Evolutionary conservation across 495 filamentous ascomycete species (phyloP), one percentile per base, ranked within the genome.

Genomic region (Lineolata rhizophorae): DNA sequence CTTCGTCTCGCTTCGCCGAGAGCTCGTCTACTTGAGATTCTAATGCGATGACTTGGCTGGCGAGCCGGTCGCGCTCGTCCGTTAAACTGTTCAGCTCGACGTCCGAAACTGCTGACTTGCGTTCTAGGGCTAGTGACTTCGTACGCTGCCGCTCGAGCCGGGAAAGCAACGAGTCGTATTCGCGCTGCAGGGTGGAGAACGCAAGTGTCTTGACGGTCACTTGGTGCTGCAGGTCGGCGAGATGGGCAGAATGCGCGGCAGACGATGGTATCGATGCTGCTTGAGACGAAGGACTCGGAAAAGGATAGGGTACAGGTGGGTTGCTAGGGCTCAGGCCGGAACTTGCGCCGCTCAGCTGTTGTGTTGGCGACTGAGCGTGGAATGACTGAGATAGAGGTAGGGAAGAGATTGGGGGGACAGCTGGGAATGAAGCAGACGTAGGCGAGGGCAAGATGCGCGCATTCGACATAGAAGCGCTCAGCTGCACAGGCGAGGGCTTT

Each of bases 151-250:
- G 54, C 14, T 53, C 49, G n/a, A 54, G 54, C 16, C 57, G 59
- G 19, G 53, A 43, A 1, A 61, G 50, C 11, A 63, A 39, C 30
- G 48, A 45, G 17, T 60, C 47, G 35, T 63, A 58, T 41, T 63
- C 59, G 13, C 47, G 44, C 33, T 56, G 55, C 0, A 63, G 45
- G 1, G 58, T 57, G 27, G 58, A 52, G 5, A 58, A 44, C 10
- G 56, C 51, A 12, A 61, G 44, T 5, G 58, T 58, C 30, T 61
- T 61, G 19, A 60, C 43, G 13, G 52, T 58, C 18, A 63, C 50
- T 42, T 63, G 56, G 35, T 61, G 59, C 36, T 61, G 59, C 3
- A 63, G 45, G 29, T 59, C 55, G 17, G 51, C 48, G 1, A 58
- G 40, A 35, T 60, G 56, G 3, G 49, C 48, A 20, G 53, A 44